Evolutionary conservation across 2,329 filamentous ascomycete species (phyloP), one percentile per base, ranked within the genome.

Genomic region (Trematosphaeria pertusa): DNA sequence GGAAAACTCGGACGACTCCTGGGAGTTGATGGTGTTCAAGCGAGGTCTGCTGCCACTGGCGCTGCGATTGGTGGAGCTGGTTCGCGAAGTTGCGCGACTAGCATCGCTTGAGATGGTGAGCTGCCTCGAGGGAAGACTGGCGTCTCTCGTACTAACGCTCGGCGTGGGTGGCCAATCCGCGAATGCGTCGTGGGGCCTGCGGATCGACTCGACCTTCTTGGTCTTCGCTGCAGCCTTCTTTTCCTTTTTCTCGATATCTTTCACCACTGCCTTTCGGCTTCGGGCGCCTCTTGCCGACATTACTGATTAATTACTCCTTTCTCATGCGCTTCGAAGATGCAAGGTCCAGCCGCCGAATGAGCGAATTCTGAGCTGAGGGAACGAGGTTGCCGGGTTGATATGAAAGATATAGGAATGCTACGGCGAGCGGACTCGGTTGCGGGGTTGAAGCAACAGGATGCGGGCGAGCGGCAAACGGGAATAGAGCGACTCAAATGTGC

Each of bases 261-360:
- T 73, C 22, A 63, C 58, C 43, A 71, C 64, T n/a, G 65, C 68
- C 54, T 74, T 74, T 4, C 72, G 67, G 43, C 69, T 69, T 17
- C 69, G 60, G 11, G 71, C 71, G 28, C 72, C 72, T 59, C 72
- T 58, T 44, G 69, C 71, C 21, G 72, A 72, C 72, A 74, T 74
- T 18, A 37, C 54, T 17, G 38, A 28, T 37, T 33, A 37, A 42
- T 2, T 21, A 32, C 17, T 35, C n/a, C 15, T 8, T 20, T n/a
- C 19, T 26, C 35, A 37, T 37, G 18, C 35, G 26, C 36, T 17
- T 7, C 11, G 30, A 22, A 17, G 26, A 14, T 43, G 17, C 33
- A 15, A 38, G 19, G 22, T n/a, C n/a, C n/a, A n/a, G n/a, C n/a
- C n/a, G n/a, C n/a, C n/a, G n/a, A n/a, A n/a, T n/a, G n/a, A n/a